phyloP scores from a whole-genome alignment of 768 basidiomycete genomes.

The Collybia sp. region DNA sequence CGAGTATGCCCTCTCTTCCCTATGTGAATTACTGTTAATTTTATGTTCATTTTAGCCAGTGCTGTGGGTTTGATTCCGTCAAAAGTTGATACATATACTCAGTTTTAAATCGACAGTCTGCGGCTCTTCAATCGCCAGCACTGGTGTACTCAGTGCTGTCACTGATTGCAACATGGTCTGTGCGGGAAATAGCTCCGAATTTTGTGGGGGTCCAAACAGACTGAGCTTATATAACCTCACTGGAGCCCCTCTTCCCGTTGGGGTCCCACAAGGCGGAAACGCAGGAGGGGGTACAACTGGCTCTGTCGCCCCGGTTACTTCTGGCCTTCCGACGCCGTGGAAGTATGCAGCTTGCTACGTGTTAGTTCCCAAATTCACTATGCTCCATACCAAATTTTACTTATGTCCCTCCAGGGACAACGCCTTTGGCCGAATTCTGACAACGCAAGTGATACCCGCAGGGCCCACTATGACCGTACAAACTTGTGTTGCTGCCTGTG shows the following conservation, averaged over 20 bases:
- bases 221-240: constrained; percentile 71
- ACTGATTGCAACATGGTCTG: constrained; percentile 66
- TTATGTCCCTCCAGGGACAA: constrained; percentile 35
- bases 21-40: constrained; percentile 9
- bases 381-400: not conserved
- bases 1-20: constrained; percentile 20
- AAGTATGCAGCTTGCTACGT: constrained; percentile 64
- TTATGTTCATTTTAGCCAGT: constrained; percentile 41
- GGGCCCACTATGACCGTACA: constrained; percentile 46
- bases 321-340: constrained; percentile 53
- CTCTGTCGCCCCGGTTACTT: constrained; percentile 39
- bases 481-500: constrained; percentile 58
- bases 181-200: constrained; percentile 54
- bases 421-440: constrained; percentile 58
- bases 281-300: constrained; percentile 20
- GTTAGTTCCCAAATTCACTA: constrained; percentile 24
- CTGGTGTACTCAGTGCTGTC: constrained; percentile 39
- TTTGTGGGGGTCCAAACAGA: constrained; percentile 69
- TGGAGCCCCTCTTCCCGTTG: constrained; percentile 44
- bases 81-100: constrained; percentile 1
- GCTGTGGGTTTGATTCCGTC: constrained; percentile 37
- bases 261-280: constrained; percentile 31
- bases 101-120: constrained; percentile 36
- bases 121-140: constrained; percentile 38
- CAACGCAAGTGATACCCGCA: constrained; percentile 16